Conservation (phyloP, 1,139 yeast species). For the Zhuliangozyma blackwelliae region DNA sequence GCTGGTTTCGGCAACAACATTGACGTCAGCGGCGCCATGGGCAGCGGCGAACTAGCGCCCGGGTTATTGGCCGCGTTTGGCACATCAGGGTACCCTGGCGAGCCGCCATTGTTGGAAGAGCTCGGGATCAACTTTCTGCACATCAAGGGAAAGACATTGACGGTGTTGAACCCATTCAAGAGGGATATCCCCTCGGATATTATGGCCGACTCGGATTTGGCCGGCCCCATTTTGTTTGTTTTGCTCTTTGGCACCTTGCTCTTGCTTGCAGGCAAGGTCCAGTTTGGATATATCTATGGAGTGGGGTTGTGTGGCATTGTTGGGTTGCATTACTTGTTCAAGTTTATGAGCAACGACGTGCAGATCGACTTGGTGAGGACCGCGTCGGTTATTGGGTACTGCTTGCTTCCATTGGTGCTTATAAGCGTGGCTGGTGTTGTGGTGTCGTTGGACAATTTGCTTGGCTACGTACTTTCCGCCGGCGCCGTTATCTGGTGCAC, state of each 20-base stretch:
- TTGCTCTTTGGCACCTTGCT: slow-evolving; percentile 82
- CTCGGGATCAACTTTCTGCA: slow-evolving; percentile 90
- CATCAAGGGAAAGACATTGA: slow-evolving; percentile 77
- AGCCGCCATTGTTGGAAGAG: slow-evolving; percentile 88
- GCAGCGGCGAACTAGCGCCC: slow-evolving; percentile 54
- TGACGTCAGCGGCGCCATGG: slow-evolving; percentile 48
- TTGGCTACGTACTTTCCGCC: slow-evolving; percentile 70
- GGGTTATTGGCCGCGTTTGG: slow-evolving; percentile 93
- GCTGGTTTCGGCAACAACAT: slow-evolving; percentile 32
- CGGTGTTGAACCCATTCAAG: slow-evolving; percentile 77
- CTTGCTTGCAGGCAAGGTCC: slow-evolving; percentile 84
- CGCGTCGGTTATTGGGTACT: slow-evolving; percentile 91
- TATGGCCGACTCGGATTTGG: slow-evolving; percentile 87
- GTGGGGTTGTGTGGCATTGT: slow-evolving; percentile 90
- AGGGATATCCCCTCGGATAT: slow-evolving; percentile 62
- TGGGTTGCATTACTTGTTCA: slow-evolving; percentile 77
- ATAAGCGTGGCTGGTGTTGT: slow-evolving; percentile 74
- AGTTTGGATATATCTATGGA: slow-evolving; percentile 95
- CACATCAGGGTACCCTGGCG: slow-evolving; percentile 89
- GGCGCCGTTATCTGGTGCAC: slow-evolving; percentile 91
- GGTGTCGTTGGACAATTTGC: slow-evolving; percentile 59
- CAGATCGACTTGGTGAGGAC: slow-evolving; percentile 68
- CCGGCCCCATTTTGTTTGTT: slow-evolving; percentile 92
- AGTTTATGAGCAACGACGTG: slow-evolving; percentile 66
- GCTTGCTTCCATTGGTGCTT: slow-evolving; percentile 83